These are phyloP conservation scores for Peronospora farinosa DNA, from an alignment of 352 stramenopile genomes.

Conservation along the genomic window DNA sequence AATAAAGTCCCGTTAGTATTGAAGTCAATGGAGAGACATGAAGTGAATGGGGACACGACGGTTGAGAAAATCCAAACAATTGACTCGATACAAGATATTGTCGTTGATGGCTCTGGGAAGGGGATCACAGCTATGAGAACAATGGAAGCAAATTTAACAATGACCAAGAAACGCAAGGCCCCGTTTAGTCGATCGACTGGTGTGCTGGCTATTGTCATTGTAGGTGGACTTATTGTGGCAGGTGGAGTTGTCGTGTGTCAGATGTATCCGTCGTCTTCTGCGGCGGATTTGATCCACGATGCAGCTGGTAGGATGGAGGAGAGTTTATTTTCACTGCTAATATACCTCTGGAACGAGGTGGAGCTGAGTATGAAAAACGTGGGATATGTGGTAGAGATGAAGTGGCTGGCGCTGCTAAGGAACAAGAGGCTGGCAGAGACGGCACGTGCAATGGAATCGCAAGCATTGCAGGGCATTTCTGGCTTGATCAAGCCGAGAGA, in stretches of 20 bases:
- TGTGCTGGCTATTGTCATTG: background rate
- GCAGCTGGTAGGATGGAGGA: constrained; percentile 3
- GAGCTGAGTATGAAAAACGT: background rate
- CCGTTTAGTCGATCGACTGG: background rate
- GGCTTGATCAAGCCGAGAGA: no score
- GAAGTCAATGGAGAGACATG: background rate
- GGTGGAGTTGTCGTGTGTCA: constrained; percentile 19
- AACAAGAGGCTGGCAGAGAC: constrained; percentile 4
- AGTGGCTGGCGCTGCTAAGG: constrained; percentile 8
- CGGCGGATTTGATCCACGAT: constrained; percentile 12
- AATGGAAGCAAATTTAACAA: background rate
- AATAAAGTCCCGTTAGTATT: background rate
- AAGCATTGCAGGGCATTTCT: constrained; percentile 1
- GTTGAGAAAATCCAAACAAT: background rate
- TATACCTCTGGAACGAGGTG: constrained; percentile 1
- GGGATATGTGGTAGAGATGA: background rate
- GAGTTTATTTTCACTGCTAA: constrained; percentile 1
- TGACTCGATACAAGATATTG: background rate
- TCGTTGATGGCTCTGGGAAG: background rate
- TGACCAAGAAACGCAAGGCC: background rate
- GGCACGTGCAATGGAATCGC: constrained; percentile 4
- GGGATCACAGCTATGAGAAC: background rate
- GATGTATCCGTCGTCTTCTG: constrained; percentile 22
- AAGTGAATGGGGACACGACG: background rate
- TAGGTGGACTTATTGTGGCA: constrained; percentile 1